Evolutionary conservation across 2,329 filamentous ascomycete genomes (phyloP).

Genomic region (Neofusicoccum cordaticola): DNA sequence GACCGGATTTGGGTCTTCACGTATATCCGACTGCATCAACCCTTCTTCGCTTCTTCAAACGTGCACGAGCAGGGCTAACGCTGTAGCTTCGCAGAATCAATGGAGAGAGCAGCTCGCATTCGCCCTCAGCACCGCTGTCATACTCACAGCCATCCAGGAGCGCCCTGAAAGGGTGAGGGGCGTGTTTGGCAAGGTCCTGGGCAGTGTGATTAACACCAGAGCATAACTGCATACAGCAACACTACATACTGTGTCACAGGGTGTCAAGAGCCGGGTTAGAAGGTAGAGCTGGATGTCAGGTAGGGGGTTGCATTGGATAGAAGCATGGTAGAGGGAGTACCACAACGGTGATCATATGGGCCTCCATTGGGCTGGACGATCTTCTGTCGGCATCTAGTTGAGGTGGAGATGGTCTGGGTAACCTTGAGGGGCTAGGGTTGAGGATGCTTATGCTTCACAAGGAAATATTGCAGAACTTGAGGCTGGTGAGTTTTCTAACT

Average conservation of each 20-base stretch:
- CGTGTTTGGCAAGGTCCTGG: conserved; percentile 29
- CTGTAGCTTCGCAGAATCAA: conserved; percentile 12
- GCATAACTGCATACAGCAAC: neutral
- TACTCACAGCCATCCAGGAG: conserved; percentile 31
- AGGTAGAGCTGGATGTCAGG: neutral
- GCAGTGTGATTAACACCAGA: conserved; percentile 17
- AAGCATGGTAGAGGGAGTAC: neutral
- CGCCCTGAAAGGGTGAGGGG: conserved; percentile 27
- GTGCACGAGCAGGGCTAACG: neutral
- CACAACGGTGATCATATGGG: too few relatives aligned
- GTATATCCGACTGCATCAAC: neutral
- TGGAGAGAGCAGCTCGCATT: conserved; percentile 35
- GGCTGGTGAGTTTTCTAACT: neutral
- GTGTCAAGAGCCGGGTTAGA: neutral
- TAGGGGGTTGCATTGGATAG: neutral
- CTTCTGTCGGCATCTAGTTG: too few relatives aligned
- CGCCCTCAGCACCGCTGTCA: conserved; percentile 29
- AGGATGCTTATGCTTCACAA: too few relatives aligned
- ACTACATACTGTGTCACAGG: neutral
- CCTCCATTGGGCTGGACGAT: too few relatives aligned
- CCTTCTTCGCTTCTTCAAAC: neutral
- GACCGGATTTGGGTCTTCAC: neutral
- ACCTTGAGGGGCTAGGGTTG: too few relatives aligned
- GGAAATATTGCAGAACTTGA: too few relatives aligned
- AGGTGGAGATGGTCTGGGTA: too few relatives aligned